These are phyloP conservation scores for Pseudevernia furfuracea DNA, from an alignment of 495 filamentous ascomycete species.

Conservation along the genomic window DNA sequence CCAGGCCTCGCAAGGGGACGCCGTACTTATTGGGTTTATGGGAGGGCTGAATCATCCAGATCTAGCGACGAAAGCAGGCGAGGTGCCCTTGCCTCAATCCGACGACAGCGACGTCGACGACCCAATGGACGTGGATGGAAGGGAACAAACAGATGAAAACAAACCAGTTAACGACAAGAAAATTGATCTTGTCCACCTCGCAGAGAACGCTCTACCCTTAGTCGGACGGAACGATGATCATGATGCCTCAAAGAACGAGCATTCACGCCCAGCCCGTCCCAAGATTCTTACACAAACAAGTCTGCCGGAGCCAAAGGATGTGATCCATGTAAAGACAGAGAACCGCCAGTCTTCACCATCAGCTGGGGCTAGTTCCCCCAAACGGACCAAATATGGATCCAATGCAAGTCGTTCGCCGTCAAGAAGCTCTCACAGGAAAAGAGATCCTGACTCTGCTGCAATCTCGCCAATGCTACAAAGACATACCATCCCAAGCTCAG, in stretches of 20 bases:
- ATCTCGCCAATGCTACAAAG: slow-evolving; percentile 21
- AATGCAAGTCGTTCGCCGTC: slow-evolving; percentile 1
- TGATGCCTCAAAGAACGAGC: slow-evolving; percentile 10
- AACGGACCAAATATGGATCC: not conserved
- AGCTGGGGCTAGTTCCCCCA: not conserved
- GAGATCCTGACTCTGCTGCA: slow-evolving; percentile 13
- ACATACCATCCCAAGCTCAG: slow-evolving; percentile 29
- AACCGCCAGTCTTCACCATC: slow-evolving; percentile 5
- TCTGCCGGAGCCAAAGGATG: slow-evolving; percentile 1
- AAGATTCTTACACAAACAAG: slow-evolving; percentile 15
- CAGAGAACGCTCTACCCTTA: slow-evolving; percentile 11
- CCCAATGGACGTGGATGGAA: slow-evolving; percentile 14
- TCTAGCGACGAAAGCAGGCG: slow-evolving; percentile 32
- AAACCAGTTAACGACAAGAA: not conserved
- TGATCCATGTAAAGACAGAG: not conserved
- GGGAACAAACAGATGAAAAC: not conserved
- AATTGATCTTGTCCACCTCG: slow-evolving; percentile 8
- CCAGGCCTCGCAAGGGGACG: slow-evolving; percentile 36
- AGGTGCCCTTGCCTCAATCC: slow-evolving; percentile 24
- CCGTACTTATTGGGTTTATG: slow-evolving; percentile 42
- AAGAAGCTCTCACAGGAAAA: slow-evolving; percentile 8
- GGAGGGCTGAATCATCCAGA: slow-evolving; percentile 40
- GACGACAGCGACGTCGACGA: slow-evolving; percentile 20
- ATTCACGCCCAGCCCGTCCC: slow-evolving; percentile 11
- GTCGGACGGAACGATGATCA: slow-evolving; percentile 1